phyloP scores from a whole-genome alignment of 805 yeast genomes.

The Vanderwaltozyma yarrowii region DNA sequence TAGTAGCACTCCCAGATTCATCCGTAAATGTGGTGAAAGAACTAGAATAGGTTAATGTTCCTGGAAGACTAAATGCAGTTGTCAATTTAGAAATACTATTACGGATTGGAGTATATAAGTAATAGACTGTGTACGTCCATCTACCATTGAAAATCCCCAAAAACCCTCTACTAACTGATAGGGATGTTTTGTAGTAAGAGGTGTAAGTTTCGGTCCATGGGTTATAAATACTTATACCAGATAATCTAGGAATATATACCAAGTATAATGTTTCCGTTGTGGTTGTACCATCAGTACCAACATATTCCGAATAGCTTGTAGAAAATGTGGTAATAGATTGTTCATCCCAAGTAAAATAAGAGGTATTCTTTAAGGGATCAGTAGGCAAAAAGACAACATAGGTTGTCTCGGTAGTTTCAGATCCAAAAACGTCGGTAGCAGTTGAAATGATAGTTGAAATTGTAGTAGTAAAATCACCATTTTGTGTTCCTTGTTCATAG shows the following conservation, averaged over 20 bases:
- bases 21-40: not conserved
- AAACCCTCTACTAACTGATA: too few relatives aligned
- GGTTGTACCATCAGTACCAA: constrained; percentile 1
- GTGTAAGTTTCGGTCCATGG: constrained; percentile 4
- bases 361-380: not conserved
- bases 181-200: not conserved
- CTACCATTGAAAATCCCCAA: too few relatives aligned
- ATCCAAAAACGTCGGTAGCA: too few relatives aligned
- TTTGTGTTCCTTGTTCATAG: not conserved
- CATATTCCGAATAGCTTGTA: too few relatives aligned
- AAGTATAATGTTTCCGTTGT: not conserved
- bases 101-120: not conserved
- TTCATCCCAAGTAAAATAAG: not conserved
- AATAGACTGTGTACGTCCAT: not conserved
- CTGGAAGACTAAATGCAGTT: not conserved
- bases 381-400: constrained; percentile 1
- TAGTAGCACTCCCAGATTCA: not conserved
- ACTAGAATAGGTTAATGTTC: not conserved
- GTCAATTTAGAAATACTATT: not conserved
- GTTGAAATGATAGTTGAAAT: too few relatives aligned
- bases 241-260: not conserved
- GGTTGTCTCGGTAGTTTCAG: too few relatives aligned
- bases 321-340: not conserved
- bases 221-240: constrained; percentile 1
- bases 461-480: not conserved